phyloP scores from a whole-genome alignment of 192 early-diverging fungal species.

The Phlyctochytrium arcticum region DNA sequence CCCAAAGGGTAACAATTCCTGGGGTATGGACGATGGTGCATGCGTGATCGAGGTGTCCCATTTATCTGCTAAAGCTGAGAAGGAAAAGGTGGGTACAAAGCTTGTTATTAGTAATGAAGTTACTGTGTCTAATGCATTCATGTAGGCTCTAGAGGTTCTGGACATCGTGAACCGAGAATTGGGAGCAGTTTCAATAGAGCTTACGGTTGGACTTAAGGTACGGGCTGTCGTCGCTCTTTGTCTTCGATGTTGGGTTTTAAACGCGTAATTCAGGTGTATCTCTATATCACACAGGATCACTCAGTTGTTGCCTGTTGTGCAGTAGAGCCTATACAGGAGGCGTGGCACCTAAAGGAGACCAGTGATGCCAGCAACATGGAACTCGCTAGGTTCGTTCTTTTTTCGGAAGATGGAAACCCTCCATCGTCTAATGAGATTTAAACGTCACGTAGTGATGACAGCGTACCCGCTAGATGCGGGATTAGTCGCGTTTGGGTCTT shows the following conservation, averaged over 20 bases:
- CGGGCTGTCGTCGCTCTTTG: too few relatives aligned
- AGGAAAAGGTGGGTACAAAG: too few relatives aligned
- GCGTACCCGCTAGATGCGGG: conserved; percentile 35
- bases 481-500: conserved; percentile 57
- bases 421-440: background rate
- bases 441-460: background rate
- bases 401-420: background rate
- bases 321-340: conserved; percentile 34
- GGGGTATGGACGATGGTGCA: conserved; percentile 15
- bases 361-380: background rate
- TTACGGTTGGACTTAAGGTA: background rate
- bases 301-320: conserved; percentile 43
- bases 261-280: conserved; percentile 32
- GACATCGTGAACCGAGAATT: conserved; percentile 14
- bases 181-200: background rate
- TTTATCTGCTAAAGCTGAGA: background rate
- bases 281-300: conserved; percentile 28
- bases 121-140: too few relatives aligned
- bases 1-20: conserved; percentile 6
- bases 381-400: background rate
- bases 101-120: too few relatives aligned
- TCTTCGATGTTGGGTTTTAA: too few relatives aligned
- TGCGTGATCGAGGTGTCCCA: background rate
- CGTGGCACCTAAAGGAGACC: too few relatives aligned
- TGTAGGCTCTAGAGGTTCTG: background rate